Base-by-base conservation (phyloP, 768 basidiomycete species). In the Cystoderma amianthinum region DNA sequence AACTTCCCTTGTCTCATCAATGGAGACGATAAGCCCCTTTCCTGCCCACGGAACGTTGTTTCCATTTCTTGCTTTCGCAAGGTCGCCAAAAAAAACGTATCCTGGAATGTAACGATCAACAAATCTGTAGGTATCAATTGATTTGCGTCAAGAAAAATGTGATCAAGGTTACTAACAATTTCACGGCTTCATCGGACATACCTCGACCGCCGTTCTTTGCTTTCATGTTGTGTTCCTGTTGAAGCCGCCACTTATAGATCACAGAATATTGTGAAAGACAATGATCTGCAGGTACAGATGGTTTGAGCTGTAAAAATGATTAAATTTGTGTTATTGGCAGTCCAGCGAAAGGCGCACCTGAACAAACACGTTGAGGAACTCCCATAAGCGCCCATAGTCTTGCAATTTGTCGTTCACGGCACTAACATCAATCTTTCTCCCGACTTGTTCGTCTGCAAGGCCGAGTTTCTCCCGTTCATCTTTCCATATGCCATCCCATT, bases 101-200 rank as follows among this genome's bases (percentile, higher is more conserved):
- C 86, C 89, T 1, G 93, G 93, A 50, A 97, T 92, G 59, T 96
- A 96, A 3, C 94, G 80, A 59, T 92, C 86, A 4, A 94, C 80
- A 55, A 95, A 95, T 24, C 86, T 90, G 20, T 16, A 39, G 19
- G 39, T 32, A 24, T 40, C 33, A 41, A 32, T 23, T n/a, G 18
- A 28, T 21, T 23, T 23, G 11, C 33, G 18, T 33, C 19, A 19
- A 34, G 24, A 36, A 22, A 35, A 21, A 20, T 25, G 42, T 18
- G n/a, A 36, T 38, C 32, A 38, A 55, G 60, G 34, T 47, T 71
- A 72, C 66, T 54, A 51, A 80, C 81, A 50, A 82, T 78, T 69
- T 93, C 61, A 76, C 73, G 17, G 60, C 67, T 4, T 73, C 78
- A 52, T 95, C 92, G 0, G 80, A 69, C 95, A 98, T 96, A 3